Conservation (phyloP, 176 grass and related monocot genomes). For the Puccinellia tenuiflora region DNA sequence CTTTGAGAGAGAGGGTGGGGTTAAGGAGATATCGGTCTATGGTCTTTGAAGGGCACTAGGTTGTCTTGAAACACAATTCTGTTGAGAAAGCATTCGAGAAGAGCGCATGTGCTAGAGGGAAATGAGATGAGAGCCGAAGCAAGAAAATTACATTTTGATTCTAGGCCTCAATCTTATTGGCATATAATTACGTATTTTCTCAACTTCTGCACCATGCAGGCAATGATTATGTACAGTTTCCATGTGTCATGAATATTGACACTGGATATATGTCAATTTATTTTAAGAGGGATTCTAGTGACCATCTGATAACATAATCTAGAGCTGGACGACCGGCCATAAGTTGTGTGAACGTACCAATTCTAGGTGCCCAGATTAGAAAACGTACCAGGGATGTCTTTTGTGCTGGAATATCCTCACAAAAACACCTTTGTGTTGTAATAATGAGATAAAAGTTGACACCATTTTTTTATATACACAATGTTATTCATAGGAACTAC, state of each 20-base stretch:
- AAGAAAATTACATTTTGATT: not conserved
- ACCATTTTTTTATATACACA: not conserved
- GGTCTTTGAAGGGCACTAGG: not conserved
- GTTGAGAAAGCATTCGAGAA: not conserved
- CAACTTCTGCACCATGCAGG: not conserved
- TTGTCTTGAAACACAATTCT: not conserved
- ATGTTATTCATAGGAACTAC: not conserved
- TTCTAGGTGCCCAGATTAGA: not conserved
- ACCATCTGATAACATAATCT: not conserved
- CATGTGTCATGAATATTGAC: not conserved
- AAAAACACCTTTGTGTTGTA: not conserved
- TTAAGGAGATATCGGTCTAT: not conserved
- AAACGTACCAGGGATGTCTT: not conserved
- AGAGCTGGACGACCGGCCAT: not conserved
- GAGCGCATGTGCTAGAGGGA: not conserved
- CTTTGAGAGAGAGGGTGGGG: not conserved
- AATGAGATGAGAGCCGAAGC: not conserved
- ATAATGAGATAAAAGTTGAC: not conserved
- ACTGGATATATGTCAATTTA: not conserved
- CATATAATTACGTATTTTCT: not conserved
- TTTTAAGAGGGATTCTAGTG: not conserved
- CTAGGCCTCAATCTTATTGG: not conserved
- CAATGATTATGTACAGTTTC: not conserved
- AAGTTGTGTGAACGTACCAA: not conserved
- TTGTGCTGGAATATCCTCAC: not conserved